Base-by-base conservation (phyloP, 2,329 filamentous ascomycete species). In the Rutstroemia sp. region DNA sequence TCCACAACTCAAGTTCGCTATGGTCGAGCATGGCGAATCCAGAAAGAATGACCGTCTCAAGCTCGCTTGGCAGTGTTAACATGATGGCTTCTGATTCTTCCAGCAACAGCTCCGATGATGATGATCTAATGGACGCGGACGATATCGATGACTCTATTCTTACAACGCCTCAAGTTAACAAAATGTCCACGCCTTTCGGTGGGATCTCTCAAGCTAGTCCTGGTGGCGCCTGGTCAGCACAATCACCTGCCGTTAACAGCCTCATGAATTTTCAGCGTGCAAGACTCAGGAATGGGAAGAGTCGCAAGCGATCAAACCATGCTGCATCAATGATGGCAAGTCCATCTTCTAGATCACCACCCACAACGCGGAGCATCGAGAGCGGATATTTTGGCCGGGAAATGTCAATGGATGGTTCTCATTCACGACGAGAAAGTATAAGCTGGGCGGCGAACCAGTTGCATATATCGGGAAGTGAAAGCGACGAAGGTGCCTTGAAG, bases 381-480 rank as follows among this genome's bases (percentile, higher is more conserved):
- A 57, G 57, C 17, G 77, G 78, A 12, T 83, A 81, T 65, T 83
- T 85, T 67, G 75, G 74, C 2, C 71, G 73, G 45, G 77, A 79
- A 57, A 71, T 75, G 42, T 72, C 73, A 5, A 74, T 75, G 56
- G 73, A 76, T 69, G 52, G 70, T 7, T 71, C 77, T 61, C 74
- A 79, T 41, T 79, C 87, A 8, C 80, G 92, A 46, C 80, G 92
- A 45, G 92, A 96, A 71, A 96, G 90, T 70, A 84, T 97, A 58
- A 95, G 89, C 62, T 84, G 94, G 75, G 90, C 92, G 39, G 92
- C 92, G 16, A 92, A 94, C 63, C 90, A 95, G 65, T 74, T 96
- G 19, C 87, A 94, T 61, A 87, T 96, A 39, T 85, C 82, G 53
- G 82, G 89, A 4, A 91, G 86, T 63, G 92, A 96, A 65, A 89